A percentile compares a stretch with the other conserved stretches of the same genome.
phyloP scores from a whole-genome alignment of 306 rosid genomes.

The Acacia confusa region DNA sequence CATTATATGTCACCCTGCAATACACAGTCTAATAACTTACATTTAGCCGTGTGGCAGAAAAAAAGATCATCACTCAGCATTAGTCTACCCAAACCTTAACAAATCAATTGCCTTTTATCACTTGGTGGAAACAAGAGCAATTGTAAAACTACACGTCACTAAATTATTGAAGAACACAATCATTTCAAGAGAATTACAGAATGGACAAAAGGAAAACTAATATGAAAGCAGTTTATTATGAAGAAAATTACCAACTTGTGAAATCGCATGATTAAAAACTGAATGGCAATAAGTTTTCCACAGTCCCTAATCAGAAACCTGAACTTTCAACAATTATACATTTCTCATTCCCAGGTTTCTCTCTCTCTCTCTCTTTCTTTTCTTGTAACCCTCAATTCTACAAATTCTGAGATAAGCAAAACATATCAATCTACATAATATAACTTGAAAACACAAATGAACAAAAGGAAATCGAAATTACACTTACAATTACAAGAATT shows the following conservation, averaged over 20 bases:
- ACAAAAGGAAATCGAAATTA: constrained; percentile 12
- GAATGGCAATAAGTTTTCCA: constrained; percentile 4
- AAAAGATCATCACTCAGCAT: not conserved
- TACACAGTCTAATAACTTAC: not conserved
- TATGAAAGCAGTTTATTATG: not conserved
- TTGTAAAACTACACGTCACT: not conserved
- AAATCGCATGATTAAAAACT: constrained; percentile 22
- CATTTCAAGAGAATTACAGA: not conserved
- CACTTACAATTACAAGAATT: constrained; percentile 21
- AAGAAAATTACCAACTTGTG: not conserved
- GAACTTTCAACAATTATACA: constrained; percentile 24
- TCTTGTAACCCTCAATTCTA: not conserved
- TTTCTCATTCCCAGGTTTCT: not conserved
- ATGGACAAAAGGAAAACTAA: not conserved
- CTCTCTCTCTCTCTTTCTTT: not conserved
- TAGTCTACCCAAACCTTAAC: not conserved
- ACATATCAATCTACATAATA: constrained; percentile 11
- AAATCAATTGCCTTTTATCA: not conserved
- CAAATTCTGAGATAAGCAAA: constrained; percentile 17
- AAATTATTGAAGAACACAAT: not conserved
- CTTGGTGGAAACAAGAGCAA: not conserved
- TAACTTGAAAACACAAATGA: constrained; percentile 16
- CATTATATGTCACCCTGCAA: not conserved
- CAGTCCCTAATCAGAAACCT: not conserved
- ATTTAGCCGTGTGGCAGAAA: not conserved